Base-by-base conservation (phyloP, 805 yeast genomes). In the Sporopachydermia quercuum region DNA sequence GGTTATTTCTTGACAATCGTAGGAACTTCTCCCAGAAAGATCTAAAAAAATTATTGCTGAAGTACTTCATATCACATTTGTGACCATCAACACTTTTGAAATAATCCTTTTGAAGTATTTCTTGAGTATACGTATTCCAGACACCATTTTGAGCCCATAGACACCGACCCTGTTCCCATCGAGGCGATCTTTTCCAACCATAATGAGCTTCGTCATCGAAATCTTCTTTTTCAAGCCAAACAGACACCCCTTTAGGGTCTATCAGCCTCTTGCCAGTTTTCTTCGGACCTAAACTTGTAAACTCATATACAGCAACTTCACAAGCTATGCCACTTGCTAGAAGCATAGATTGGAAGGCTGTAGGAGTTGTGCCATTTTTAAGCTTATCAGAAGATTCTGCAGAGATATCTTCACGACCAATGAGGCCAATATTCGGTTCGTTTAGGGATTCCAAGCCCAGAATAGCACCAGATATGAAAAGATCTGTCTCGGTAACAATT, bases 391-490 rank as follows among this genome's bases (percentile, higher is more conserved):
- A 61, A 1, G 91, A 87, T 15, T 77, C 53, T 1, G 47, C 48
- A 5, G 62, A 62, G 19, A 87, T 56, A 51, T 82, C 67, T 3
- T 60, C 58, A 38, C 68, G 66, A 0, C 91, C 94, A 35, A 79
- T 66, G 39, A 76, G 68, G 0, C 96, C 96, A 39, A 64, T 54
- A 49, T 74, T 79, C 4, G 96, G 96, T 55, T 87, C 96, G 54
- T 87, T 87, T 61, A 87, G 55, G 38, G 81, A 68, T 58, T 87
- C 96, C 42, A 83, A 64, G 2, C 94, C 96, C n/a, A 81, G 45
- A 2, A 83, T 56, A n/a, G 69, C 66, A 19, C 70, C 76, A 38
- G 49, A 59, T 18, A 63, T 62, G 38, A 70, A 60, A 36, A 76
- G 50, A 6, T 63, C 62, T 0, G 77, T 75, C 0, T 65, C 68